These are phyloP conservation scores for Bacterosira constricta DNA, from an alignment of 108 stramenopile species.

Conservation along the genomic window DNA sequence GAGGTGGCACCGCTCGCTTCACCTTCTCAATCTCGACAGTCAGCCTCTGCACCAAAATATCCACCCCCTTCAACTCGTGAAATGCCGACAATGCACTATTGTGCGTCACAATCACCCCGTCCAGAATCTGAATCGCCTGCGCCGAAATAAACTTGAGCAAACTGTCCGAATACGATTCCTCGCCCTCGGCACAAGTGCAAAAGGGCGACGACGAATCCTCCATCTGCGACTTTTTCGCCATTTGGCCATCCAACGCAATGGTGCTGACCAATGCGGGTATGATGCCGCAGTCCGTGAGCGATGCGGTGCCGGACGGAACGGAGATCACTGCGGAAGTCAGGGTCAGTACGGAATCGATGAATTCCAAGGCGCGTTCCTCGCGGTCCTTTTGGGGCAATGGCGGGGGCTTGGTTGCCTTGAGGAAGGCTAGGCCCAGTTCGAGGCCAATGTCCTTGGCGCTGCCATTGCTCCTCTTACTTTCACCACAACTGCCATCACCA, in stretches of 20 bases:
- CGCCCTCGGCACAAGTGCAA: background rate
- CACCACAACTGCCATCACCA: background rate
- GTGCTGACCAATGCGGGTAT: conserved; percentile 89
- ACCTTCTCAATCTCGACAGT: conserved; percentile 57
- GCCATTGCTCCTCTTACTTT: background rate
- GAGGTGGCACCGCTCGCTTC: background rate
- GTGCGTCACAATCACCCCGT: conserved; percentile 88
- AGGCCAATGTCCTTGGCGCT: conserved; percentile 47
- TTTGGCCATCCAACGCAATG: conserved; percentile 65
- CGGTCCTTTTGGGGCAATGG: conserved; percentile 51
- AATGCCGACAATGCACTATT: conserved; percentile 83
- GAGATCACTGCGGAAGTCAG: conserved; percentile 85
- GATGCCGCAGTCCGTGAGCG: conserved; percentile 91
- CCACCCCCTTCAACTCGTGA: conserved; percentile 85
- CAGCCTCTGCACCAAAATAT: conserved; percentile 70
- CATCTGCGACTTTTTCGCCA: conserved; percentile 20
- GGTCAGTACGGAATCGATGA: conserved; percentile 86
- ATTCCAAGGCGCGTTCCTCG: conserved; percentile 68
- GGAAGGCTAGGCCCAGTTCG: conserved; percentile 86
- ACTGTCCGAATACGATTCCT: conserved; percentile 41
- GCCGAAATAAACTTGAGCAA: conserved; percentile 72
- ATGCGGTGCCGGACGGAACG: conserved; percentile 81
- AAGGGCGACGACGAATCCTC: background rate
- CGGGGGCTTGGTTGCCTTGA: conserved; percentile 73
- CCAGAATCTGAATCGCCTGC: conserved; percentile 92